phyloP scores from a whole-genome alignment of 169 alveolate genomes.

The Plasmodium berghei region DNA sequence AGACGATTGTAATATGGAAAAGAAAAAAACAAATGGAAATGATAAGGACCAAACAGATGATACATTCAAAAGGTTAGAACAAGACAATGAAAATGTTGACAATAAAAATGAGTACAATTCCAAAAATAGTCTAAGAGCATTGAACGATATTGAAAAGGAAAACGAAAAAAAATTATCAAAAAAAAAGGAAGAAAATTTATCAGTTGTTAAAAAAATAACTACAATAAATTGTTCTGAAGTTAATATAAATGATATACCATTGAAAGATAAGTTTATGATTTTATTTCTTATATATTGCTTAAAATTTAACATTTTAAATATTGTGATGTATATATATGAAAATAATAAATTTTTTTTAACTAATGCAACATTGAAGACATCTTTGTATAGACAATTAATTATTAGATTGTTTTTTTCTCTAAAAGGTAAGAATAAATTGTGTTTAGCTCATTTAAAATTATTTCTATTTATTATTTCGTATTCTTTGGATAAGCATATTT shows the following conservation, averaged over 20 bases:
- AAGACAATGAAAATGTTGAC: background rate
- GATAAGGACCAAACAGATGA: constrained; percentile 13
- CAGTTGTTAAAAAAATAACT: background rate
- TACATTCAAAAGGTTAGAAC: background rate
- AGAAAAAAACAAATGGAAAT: background rate
- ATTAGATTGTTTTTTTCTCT: constrained; percentile 39
- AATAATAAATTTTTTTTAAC: constrained; percentile 30
- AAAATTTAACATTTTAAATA: constrained; percentile 48
- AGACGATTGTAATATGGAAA: background rate
- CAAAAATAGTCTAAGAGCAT: background rate
- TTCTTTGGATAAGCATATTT: background rate
- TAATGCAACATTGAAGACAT: background rate
- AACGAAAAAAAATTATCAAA: background rate
- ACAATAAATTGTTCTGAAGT: constrained; percentile 2
- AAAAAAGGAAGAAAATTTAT: background rate
- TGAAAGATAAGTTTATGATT: constrained; percentile 33
- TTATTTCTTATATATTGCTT: constrained; percentile 54
- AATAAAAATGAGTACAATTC: background rate
- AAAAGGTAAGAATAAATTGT: constrained; percentile 22
- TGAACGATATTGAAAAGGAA: background rate
- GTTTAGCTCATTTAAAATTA: background rate
- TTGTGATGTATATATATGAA: constrained; percentile 53
- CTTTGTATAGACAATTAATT: constrained; percentile 21
- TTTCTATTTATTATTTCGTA: background rate
- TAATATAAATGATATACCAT: constrained; percentile 2